A percentile compares a stretch with the other conserved stretches of the same genome.
phyloP scores from a whole-genome alignment of 148 eudicot genomes.

The Nepenthes mirabilis region DNA sequence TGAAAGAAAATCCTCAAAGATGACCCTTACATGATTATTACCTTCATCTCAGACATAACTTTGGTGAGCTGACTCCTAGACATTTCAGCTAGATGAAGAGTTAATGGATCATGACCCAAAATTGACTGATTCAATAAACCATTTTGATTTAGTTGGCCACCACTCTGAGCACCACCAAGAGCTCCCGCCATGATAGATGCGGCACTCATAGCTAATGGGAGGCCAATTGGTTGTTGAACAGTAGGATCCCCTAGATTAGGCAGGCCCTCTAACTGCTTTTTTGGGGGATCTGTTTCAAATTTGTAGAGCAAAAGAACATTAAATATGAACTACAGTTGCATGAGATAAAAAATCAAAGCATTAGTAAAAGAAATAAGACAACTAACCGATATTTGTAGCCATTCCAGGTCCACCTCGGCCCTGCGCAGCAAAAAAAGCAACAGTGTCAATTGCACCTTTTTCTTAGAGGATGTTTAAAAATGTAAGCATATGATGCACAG shows the following conservation, averaged over 20 bases:
- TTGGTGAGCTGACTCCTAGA: conserved; percentile 71
- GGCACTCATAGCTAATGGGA: conserved; percentile 71
- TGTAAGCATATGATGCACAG: no score
- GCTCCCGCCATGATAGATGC: conserved; percentile 80
- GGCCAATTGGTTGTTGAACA: conserved; percentile 61
- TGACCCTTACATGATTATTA: conserved; percentile 12
- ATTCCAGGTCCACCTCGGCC: conserved; percentile 95
- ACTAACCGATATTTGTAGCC: conserved; percentile 61
- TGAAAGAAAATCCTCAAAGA: not conserved
- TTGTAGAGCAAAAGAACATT: not conserved
- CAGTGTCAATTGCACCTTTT: not conserved
- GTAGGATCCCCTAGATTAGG: conserved; percentile 34
- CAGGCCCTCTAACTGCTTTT: conserved; percentile 57
- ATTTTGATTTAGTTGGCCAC: conserved; percentile 34
- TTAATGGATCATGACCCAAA: conserved; percentile 63
- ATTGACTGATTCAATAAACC: conserved; percentile 41
- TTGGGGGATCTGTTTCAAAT: conserved; percentile 31
- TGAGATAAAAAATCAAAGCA: not conserved
- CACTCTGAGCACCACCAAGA: conserved; percentile 71
- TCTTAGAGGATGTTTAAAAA: no score
- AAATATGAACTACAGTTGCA: not conserved
- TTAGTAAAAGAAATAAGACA: not conserved
- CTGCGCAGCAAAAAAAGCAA: conserved; percentile 28
- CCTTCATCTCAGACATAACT: conserved; percentile 76
- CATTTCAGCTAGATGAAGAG: conserved; percentile 83